Evolutionary conservation across 495 filamentous ascomycete genomes (phyloP).

Genomic region (Podospora conica): DNA sequence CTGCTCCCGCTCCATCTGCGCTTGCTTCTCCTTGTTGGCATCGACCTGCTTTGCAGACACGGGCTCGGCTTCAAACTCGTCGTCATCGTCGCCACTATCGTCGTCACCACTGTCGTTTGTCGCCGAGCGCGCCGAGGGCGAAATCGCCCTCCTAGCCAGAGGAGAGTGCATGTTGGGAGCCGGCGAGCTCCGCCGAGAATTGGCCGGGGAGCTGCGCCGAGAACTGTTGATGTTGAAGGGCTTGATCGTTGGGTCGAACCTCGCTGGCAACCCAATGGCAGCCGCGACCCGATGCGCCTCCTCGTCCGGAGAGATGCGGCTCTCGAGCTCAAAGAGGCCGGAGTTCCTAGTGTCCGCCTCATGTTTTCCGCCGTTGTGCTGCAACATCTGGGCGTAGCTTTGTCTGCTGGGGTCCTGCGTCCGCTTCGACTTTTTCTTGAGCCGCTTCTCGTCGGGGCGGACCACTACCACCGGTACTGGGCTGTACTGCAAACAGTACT

Average conservation of each 20-base stretch:
- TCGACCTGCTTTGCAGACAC: slow-evolving; percentile 32
- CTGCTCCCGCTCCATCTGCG: slow-evolving; percentile 29
- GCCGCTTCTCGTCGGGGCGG: slow-evolving; percentile 78
- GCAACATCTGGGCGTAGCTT: slow-evolving; percentile 74
- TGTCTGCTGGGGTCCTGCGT: slow-evolving; percentile 69
- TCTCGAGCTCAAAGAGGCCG: slow-evolving; percentile 43
- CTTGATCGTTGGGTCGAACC: slow-evolving; percentile 51
- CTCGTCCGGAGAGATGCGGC: slow-evolving; percentile 45
- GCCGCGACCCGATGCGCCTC: slow-evolving; percentile 67
- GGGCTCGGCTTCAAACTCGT: slow-evolving; percentile 47
- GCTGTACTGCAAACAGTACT: slow-evolving; percentile 93
- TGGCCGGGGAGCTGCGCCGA: background rate
- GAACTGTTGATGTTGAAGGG: slow-evolving; percentile 24
- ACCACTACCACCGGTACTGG: slow-evolving; percentile 97
- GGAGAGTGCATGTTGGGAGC: slow-evolving; percentile 16
- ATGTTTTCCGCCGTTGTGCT: slow-evolving; percentile 55
- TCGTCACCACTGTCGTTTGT: slow-evolving; percentile 40
- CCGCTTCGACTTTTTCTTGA: slow-evolving; percentile 88
- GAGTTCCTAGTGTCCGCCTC: slow-evolving; percentile 44
- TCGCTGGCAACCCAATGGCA: slow-evolving; percentile 59
- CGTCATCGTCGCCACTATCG: slow-evolving; percentile 45
- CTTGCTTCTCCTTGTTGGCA: slow-evolving; percentile 11
- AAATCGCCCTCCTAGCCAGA: slow-evolving; percentile 13
- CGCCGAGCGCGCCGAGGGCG: slow-evolving; percentile 15
- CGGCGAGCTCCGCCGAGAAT: background rate